A percentile compares a stretch with the other conserved stretches of the same genome.
Evolutionary conservation across 345 rosid species (phyloP).

Genomic region (Eucalyptus shirleyi): DNA sequence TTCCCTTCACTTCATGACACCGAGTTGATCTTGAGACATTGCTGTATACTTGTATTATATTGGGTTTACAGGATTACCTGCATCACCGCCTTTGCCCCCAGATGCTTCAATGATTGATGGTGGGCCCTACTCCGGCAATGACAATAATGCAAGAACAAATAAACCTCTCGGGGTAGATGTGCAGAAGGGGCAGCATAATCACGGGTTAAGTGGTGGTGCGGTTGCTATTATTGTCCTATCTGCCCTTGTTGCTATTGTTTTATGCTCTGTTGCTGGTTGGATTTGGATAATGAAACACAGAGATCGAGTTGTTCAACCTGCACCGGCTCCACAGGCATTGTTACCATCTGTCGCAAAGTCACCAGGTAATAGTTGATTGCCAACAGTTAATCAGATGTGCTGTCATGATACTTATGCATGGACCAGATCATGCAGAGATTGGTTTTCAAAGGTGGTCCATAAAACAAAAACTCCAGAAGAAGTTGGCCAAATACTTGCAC

Average conservation of each 20-base stretch:
- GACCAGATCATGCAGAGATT: background rate
- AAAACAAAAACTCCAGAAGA: background rate
- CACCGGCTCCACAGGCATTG: conserved; percentile 24
- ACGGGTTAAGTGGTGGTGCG: conserved; percentile 37
- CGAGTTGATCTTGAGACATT: background rate
- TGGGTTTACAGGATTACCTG: conserved; percentile 60
- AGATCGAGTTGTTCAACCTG: conserved; percentile 14
- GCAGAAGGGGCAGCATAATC: conserved; percentile 32
- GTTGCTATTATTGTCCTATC: conserved; percentile 71
- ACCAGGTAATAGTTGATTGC: conserved; percentile 29
- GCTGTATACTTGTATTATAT: background rate
- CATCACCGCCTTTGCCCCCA: conserved; percentile 71
- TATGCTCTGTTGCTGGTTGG: conserved; percentile 56
- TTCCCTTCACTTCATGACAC: background rate
- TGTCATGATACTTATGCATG: background rate
- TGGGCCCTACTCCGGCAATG: conserved; percentile 51
- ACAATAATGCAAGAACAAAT: conserved; percentile 37
- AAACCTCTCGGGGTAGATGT: conserved; percentile 92
- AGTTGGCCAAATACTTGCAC: background rate
- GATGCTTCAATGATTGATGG: conserved; percentile 38
- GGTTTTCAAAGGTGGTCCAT: background rate
- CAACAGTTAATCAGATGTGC: background rate
- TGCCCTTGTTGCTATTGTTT: conserved; percentile 35
- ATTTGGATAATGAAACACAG: conserved; percentile 39
- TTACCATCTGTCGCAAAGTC: conserved; percentile 51